A percentile compares a stretch with the other conserved stretches of the same genome.
phyloP scores from a whole-genome alignment of 2,329 filamentous ascomycete genomes.

The Ophiosphaerella herpotricha region DNA sequence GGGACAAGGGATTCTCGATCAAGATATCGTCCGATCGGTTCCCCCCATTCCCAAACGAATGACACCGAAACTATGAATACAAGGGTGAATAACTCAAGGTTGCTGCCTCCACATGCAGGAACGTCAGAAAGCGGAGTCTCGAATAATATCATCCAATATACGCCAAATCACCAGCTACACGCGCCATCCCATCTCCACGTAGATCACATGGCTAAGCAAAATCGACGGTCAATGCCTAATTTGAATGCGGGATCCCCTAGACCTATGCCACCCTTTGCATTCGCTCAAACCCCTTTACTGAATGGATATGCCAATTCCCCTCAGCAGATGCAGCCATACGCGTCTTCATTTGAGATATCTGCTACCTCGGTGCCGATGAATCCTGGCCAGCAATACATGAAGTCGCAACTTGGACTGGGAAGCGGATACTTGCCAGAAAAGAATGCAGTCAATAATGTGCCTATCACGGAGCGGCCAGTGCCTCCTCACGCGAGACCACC shows the following conservation, averaged over 20 bases:
- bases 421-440: not conserved
- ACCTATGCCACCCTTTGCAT: slow-evolving; percentile 3
- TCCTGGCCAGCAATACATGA: slow-evolving; percentile 4
- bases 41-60: slow-evolving; percentile 1
- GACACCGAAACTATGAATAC: not conserved
- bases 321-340: not conserved
- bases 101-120: not conserved
- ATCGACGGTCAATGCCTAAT: slow-evolving; percentile 1
- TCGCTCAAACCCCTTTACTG: not conserved
- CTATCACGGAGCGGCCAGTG: slow-evolving; percentile 1
- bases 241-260: not conserved
- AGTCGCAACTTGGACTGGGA: slow-evolving; percentile 8
- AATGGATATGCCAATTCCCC: not conserved
- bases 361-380: not conserved
- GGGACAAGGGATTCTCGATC: slow-evolving; percentile 12
- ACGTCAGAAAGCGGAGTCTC: not conserved
- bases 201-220: not conserved
- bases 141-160: not conserved
- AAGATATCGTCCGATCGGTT: slow-evolving; percentile 18
- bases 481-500: not conserved
- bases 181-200: not conserved
- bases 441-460: not conserved
- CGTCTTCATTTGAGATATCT: not conserved
- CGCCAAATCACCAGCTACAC: not conserved
- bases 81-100: not conserved